Evolutionary conservation across 371 early-diverging fungal genomes (phyloP).

Genomic region (Blakeslea trispora): DNA sequence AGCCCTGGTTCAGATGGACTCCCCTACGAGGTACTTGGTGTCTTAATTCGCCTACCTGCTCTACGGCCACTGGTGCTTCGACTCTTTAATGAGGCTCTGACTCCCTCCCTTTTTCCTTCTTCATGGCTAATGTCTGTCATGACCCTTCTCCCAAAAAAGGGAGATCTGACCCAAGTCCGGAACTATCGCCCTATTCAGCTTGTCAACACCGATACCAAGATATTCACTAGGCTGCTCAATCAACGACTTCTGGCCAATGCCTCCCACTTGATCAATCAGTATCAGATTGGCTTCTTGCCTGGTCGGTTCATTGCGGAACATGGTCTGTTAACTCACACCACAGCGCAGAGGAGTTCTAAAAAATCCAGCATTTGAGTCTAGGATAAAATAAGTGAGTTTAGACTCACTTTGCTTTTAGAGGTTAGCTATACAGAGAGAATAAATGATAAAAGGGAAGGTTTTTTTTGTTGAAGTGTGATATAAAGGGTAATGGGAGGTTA

Average conservation of each 20-base stretch:
- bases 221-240: conserved; percentile 6
- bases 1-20: too few species aligned
- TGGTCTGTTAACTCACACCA: not conserved
- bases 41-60: not conserved
- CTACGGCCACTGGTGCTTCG: not conserved
- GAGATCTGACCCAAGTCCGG: conserved; percentile 6
- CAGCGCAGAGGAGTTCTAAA: not conserved
- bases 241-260: not conserved
- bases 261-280: not conserved
- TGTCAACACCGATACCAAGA: conserved; percentile 15
- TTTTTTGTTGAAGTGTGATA: too few species aligned
- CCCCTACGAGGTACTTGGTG: too few species aligned
- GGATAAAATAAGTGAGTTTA: too few species aligned
- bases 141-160: conserved; percentile 25
- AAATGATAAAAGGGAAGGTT: too few species aligned
- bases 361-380: too few species aligned
- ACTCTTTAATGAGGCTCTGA: not conserved
- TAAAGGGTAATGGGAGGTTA: too few species aligned
- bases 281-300: not conserved
- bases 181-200: conserved; percentile 28
- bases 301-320: not conserved
- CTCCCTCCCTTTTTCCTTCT: not conserved
- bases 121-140: conserved; percentile 23
- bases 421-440: too few species aligned
- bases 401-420: too few species aligned